Base-by-base conservation (phyloP, 2,329 filamentous ascomycete genomes). In the Pestalotiopsis sp. region DNA sequence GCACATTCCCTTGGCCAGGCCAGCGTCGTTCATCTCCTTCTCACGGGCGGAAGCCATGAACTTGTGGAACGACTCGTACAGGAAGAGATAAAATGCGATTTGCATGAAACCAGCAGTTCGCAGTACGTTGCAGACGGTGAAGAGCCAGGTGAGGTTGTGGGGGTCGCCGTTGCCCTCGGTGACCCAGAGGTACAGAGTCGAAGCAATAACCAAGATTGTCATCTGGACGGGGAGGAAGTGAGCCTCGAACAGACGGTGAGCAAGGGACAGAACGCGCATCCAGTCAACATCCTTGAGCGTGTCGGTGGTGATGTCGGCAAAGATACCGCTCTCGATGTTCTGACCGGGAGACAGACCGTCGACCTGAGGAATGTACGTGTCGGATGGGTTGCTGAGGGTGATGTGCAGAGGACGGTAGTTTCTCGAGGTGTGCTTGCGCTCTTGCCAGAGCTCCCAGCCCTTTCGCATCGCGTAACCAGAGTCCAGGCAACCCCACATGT, bases 401-500 rank as follows among this genome's bases (percentile, higher is more conserved):
- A 79, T 81, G 75, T 89, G 88, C 35, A 89, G 82, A 26, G 87
- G 87, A 52, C 84, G 84, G 76, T 85, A 89, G 9, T 84, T 80
- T 57, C 85, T 80, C 1, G 83, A 81, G 0, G 86, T 89, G 70
- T 84, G 84, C 75, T 87, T 88, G 68, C 87, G 81, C 73, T 88
- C 83, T 66, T 81, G 81, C 85, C 85, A 89, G 72, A 88, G 83
- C 75, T 85, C 85, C n/a, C 83, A 79, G 4, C 85, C 79, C 74
- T 88, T 87, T 66, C 87, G 83, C 68, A 91, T 78, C 11, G 89
- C 86, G 72, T 86, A 92, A 2, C 91, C 91, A 17, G 88, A 89
- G 74, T 93, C 91, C 22, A 92, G 81, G 68, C 89, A 86, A 72
- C 91, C 91, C 91, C 91, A 93, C 91, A 93, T 93, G 79, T 93